Evolutionary conservation across 352 stramenopile genomes (phyloP).

Genomic region (Pseudoperonospora humuli): DNA sequence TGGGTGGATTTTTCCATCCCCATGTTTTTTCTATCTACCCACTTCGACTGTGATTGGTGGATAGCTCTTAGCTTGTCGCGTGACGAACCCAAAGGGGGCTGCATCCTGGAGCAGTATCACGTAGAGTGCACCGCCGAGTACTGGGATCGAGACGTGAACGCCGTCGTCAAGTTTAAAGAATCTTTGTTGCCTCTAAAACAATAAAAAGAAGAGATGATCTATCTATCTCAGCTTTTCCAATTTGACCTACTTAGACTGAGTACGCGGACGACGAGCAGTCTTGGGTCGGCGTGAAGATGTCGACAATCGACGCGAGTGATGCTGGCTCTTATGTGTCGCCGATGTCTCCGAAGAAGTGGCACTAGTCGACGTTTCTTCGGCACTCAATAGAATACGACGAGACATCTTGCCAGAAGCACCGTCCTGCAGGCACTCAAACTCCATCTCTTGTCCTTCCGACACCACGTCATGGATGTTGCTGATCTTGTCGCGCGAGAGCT

Average conservation of each 20-base stretch:
- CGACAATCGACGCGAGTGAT: slow-evolving; percentile 26
- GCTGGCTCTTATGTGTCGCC: slow-evolving; percentile 7
- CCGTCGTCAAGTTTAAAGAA: too few relatives aligned
- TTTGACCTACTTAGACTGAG: slow-evolving; percentile 26
- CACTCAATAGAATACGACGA: slow-evolving; percentile 38
- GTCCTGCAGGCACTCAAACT: slow-evolving; percentile 75
- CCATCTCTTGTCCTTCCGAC: slow-evolving; percentile 62
- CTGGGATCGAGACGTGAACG: too few relatives aligned
- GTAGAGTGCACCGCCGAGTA: too few relatives aligned
- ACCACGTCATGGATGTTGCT: slow-evolving; percentile 57
- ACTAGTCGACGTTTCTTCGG: slow-evolving; percentile 8
- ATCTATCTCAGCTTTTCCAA: too few relatives aligned
- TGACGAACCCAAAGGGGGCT: too few relatives aligned
- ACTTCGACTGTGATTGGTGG: too few relatives aligned
- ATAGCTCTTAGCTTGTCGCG: too few relatives aligned
- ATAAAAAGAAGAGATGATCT: slow-evolving; percentile 3
- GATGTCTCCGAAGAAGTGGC: slow-evolving; percentile 2
- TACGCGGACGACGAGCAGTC: slow-evolving; percentile 19
- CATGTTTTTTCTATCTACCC: too few relatives aligned
- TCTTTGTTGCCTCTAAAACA: slow-evolving; percentile 23
- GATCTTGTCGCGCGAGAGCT: slow-evolving; percentile 72
- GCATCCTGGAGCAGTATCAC: too few relatives aligned
- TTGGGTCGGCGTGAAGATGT: slow-evolving; percentile 26
- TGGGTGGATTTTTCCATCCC: too few relatives aligned
- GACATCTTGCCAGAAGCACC: slow-evolving; percentile 80